phyloP scores from a whole-genome alignment of 495 filamentous ascomycete species.

The Aspergillus hancockii region DNA sequence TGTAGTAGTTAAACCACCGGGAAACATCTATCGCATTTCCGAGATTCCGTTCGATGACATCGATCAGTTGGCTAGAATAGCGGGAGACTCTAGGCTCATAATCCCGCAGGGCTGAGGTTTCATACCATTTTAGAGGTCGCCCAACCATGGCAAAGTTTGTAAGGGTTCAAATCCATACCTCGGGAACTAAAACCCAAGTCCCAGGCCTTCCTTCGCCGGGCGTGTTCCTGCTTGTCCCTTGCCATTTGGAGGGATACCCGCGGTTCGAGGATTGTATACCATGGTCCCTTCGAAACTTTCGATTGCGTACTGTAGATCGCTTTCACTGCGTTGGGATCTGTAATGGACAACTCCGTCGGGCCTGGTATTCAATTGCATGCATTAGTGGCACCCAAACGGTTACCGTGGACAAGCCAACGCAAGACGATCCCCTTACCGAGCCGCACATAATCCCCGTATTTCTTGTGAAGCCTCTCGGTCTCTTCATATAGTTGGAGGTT shows the following conservation, averaged over 20 bases:
- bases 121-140: background rate
- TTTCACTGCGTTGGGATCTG: constrained; percentile 33
- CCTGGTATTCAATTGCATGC: constrained; percentile 19
- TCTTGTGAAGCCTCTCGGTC: constrained; percentile 38
- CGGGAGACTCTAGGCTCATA: constrained; percentile 34
- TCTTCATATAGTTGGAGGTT: constrained; percentile 33
- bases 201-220: constrained; percentile 40
- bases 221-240: constrained; percentile 37
- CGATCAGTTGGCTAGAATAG: constrained; percentile 29
- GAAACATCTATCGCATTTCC: constrained; percentile 37
- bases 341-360: constrained; percentile 42
- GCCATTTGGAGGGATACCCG: constrained; percentile 36
- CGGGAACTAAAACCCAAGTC: constrained; percentile 39
- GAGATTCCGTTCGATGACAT: constrained; percentile 16
- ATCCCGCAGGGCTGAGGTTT: constrained; percentile 27
- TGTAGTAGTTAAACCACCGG: constrained; percentile 47
- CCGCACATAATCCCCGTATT: constrained; percentile 47
- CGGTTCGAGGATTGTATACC: constrained; percentile 40
- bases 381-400: background rate
- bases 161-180: constrained; percentile 15
- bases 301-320: constrained; percentile 33
- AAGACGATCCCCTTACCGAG: constrained; percentile 13
- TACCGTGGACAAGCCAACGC: background rate
- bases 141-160: background rate
- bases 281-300: constrained; percentile 37